Evolutionary conservation across 139 green algal genomes (phyloP), one percentile per base, ranked within the genome.

Genomic region (Dunaliella primolecta): DNA sequence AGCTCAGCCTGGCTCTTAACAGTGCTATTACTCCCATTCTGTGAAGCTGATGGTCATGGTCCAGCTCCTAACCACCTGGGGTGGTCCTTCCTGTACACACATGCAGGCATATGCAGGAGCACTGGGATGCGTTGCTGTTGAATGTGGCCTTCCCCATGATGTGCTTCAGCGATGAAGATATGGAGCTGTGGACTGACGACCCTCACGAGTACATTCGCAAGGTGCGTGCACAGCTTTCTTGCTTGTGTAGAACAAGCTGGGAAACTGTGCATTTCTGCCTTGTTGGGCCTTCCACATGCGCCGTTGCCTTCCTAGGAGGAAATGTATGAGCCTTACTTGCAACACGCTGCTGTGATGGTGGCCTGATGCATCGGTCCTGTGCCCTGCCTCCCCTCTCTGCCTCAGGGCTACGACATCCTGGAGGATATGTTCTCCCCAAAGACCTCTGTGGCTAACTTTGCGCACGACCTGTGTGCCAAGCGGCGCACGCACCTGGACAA

Each of bases 161-260:
- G 84, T 98, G 94, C 84, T 99, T 98, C 87, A 80, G 93, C 86
- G 93, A 97, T 21, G 91, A 95, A 74, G 97, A 99, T 86, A 89
- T 86, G 1, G 85, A 94, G 89, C 93, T 99, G 78, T 99, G 97
- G 96, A 75, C 87, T 55, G 94, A 99, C 20, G 96, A 99, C 93
- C 97, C 97, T 3, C 93, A 98, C 70, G 97, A 99, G 90, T 99
- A 98, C 89, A 95, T 99, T 11, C 86, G 97, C 74, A 99, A 98
- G 90, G 94, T 95, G 84, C 46, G 15, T 64, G 46, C 46, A 25
- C 46, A 64, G 46, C 46, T 64, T 64, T 64, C 46, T n/a, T n/a
- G n/a, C n/a, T n/a, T n/a, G n/a, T n/a, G n/a, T n/a, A n/a, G n/a
- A n/a, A n/a, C n/a, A n/a, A n/a, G n/a, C n/a, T n/a, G n/a, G n/a